A percentile compares a stretch with the other conserved stretches of the same genome.
Evolutionary conservation across 768 basidiomycete genomes (phyloP).

Genomic region (Boletus huronensis): DNA sequence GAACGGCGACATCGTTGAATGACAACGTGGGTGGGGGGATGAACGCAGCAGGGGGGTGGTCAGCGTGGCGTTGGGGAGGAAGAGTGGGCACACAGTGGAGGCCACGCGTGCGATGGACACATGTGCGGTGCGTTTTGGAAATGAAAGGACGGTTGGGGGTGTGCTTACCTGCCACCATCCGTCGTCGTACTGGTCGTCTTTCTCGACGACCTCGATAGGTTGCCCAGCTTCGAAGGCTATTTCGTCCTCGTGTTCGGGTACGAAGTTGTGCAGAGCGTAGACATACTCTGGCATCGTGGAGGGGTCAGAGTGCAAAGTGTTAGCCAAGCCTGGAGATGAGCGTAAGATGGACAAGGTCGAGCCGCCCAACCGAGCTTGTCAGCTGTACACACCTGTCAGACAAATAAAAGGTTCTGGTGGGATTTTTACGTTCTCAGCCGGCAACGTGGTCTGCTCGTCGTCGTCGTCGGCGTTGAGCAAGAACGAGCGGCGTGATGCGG

Average conservation of each 20-base stretch:
- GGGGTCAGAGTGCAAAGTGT: neutral
- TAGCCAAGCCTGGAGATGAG: neutral
- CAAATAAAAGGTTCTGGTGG: slow-evolving; percentile 1
- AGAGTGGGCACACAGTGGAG: neutral
- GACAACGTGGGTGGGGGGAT: slow-evolving; percentile 16
- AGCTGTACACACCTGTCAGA: slow-evolving; percentile 1
- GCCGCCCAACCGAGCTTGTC: neutral
- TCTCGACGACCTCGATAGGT: slow-evolving; percentile 85
- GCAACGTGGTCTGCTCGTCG: slow-evolving; percentile 9
- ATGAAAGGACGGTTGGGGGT: slow-evolving; percentile 1
- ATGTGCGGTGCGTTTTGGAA: slow-evolving; percentile 3
- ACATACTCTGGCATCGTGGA: slow-evolving; percentile 73
- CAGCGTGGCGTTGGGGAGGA: slow-evolving; percentile 4
- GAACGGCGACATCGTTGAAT: slow-evolving; percentile 22
- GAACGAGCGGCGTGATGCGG: slow-evolving; percentile 4
- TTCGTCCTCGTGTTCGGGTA: slow-evolving; percentile 94
- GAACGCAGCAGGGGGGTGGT: slow-evolving; percentile 1
- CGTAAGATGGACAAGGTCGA: neutral
- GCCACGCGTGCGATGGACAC: slow-evolving; percentile 8
- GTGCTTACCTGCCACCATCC: slow-evolving; percentile 87
- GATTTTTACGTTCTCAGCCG: slow-evolving; percentile 7
- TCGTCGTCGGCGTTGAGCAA: slow-evolving; percentile 17
- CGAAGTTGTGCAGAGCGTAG: slow-evolving; percentile 83
- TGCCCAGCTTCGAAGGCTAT: slow-evolving; percentile 83
- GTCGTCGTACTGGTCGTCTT: slow-evolving; percentile 88